phyloP scores from a whole-genome alignment of 371 early-diverging fungal genomes.

The Coemansia sp. region DNA sequence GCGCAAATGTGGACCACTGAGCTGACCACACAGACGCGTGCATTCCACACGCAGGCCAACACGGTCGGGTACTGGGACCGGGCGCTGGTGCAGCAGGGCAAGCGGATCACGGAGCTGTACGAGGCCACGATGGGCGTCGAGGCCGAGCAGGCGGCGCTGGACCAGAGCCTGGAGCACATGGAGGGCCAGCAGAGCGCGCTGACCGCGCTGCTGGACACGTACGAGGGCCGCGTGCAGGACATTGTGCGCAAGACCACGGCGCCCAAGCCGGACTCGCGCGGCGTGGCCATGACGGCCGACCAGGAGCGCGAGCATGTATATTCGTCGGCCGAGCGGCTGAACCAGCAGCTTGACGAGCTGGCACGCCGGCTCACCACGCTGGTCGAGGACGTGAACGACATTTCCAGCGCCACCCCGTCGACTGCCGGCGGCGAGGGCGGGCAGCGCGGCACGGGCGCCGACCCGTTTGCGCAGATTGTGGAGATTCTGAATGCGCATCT shows the following conservation, averaged over 20 bases:
- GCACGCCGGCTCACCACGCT: constrained; percentile 71
- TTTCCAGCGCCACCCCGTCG: constrained; percentile 47
- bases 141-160: constrained; percentile 72
- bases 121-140: constrained; percentile 72
- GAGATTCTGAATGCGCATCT: constrained; percentile 87
- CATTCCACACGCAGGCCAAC: constrained; percentile 84
- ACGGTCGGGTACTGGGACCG: constrained; percentile 87
- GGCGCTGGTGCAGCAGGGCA: constrained; percentile 79
- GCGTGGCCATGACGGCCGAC: constrained; percentile 61
- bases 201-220: constrained; percentile 70
- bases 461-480: constrained; percentile 70
- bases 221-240: constrained; percentile 58
- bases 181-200: constrained; percentile 85
- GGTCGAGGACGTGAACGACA: constrained; percentile 82
- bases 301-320: constrained; percentile 85
- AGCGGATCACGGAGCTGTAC: constrained; percentile 73
- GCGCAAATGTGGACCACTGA: constrained; percentile 83
- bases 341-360: constrained; percentile 86
- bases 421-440: constrained; percentile 44
- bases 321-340: constrained; percentile 77
- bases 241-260: constrained; percentile 42
- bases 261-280: constrained; percentile 7
- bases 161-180: constrained; percentile 81
- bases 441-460: constrained; percentile 39
- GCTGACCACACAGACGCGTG: constrained; percentile 70